Evolutionary conservation across 257 asterid genomes (phyloP).

Genomic region (Sherardia arvensis): DNA sequence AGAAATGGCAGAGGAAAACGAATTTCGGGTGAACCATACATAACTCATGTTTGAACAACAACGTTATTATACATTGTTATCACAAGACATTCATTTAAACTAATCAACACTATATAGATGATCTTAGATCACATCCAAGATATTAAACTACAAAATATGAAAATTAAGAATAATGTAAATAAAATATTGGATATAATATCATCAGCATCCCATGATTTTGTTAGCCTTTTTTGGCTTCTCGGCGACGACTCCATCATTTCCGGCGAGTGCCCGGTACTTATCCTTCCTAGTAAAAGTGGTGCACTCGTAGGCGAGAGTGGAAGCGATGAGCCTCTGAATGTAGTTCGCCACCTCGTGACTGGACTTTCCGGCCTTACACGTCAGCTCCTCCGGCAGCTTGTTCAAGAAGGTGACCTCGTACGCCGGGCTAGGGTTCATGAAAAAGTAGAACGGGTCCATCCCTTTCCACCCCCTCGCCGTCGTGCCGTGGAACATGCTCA

Average conservation of each 20-base stretch:
- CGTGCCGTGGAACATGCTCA: constrained; percentile 38
- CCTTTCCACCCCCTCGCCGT: constrained; percentile 37
- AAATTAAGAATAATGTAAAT: neutral
- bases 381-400: constrained; percentile 22
- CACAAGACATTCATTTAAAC: too few species aligned
- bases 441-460: constrained; percentile 29
- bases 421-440: constrained; percentile 32
- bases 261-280: constrained; percentile 32
- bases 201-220: constrained; percentile 26
- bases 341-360: constrained; percentile 35
- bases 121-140: too few species aligned
- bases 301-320: constrained; percentile 28
- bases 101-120: too few species aligned
- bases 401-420: constrained; percentile 30
- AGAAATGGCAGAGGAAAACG: too few species aligned
- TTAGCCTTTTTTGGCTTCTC: constrained; percentile 16
- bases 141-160: too few species aligned
- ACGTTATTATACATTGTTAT: too few species aligned
- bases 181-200: too few species aligned
- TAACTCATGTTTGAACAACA: too few species aligned
- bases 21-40: too few species aligned
- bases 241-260: constrained; percentile 28
- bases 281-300: constrained; percentile 31
- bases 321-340: constrained; percentile 28
- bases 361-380: constrained; percentile 22